Percentiles rank a stretch among this genome's conserved stretches.
Conservation (phyloP, 768 basidiomycete species). For the Hortiboletus flavorubellus region DNA sequence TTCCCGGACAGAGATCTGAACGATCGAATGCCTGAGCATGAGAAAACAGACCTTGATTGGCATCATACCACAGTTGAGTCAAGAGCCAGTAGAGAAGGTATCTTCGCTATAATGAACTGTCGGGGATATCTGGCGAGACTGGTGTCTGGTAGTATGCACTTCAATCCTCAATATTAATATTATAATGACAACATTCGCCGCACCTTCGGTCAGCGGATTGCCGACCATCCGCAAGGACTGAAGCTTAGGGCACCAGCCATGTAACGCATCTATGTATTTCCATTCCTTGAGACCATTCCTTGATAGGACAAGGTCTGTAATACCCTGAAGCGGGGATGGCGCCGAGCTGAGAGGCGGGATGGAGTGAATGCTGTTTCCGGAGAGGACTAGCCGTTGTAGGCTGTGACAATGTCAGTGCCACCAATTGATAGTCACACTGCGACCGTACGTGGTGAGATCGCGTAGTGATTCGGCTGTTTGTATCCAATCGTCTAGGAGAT, state of each 20-base stretch:
- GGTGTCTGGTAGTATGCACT: slow-evolving; percentile 30
- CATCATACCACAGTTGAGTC: slow-evolving; percentile 61
- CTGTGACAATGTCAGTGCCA: slow-evolving; percentile 31
- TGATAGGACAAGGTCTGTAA: slow-evolving; percentile 64
- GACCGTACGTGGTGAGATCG: slow-evolving; percentile 43
- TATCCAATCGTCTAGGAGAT: slow-evolving; percentile 57
- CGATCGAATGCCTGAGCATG: slow-evolving; percentile 7
- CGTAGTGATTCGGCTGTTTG: slow-evolving; percentile 43
- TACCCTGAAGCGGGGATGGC: slow-evolving; percentile 28
- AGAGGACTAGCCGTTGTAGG: slow-evolving; percentile 61
- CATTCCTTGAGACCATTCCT: slow-evolving; percentile 57
- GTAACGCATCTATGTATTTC: slow-evolving; percentile 62
- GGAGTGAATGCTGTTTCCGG: slow-evolving; percentile 53
- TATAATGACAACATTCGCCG: slow-evolving; percentile 6
- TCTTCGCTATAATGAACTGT: slow-evolving; percentile 61
- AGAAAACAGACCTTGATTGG: slow-evolving; percentile 1
- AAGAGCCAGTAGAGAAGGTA: slow-evolving; percentile 58
- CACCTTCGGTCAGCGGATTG: slow-evolving; percentile 64
- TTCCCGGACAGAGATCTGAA: slow-evolving; percentile 66
- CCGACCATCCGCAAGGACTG: slow-evolving; percentile 56
- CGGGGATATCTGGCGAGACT: slow-evolving; percentile 42
- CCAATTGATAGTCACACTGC: neutral
- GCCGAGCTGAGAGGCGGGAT: slow-evolving; percentile 38
- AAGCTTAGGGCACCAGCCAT: slow-evolving; percentile 66
- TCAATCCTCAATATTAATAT: slow-evolving; percentile 4